Evolutionary conservation across 1,284 basidiomycete species (phyloP).

Genomic region (Marasmius oreades): DNA sequence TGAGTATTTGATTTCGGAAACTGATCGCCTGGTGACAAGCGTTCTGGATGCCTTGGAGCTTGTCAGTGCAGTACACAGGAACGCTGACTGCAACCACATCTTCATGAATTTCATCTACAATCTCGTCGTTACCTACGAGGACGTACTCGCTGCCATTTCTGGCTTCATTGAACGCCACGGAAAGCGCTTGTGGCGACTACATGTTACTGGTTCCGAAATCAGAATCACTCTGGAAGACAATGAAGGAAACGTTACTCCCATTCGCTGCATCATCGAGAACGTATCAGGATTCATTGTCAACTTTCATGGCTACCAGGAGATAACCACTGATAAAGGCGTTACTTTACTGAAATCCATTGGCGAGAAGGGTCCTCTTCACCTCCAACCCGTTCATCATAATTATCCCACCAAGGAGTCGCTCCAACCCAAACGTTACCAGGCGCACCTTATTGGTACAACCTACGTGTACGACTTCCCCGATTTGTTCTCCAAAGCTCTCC

Average conservation of each 20-base stretch:
- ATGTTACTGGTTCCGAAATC: slow-evolving; percentile 97
- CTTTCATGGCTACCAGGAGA: slow-evolving; percentile 99
- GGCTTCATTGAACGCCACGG: slow-evolving; percentile 99
- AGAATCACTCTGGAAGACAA: slow-evolving; percentile 91
- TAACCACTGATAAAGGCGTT: slow-evolving; percentile 91
- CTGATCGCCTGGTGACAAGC: slow-evolving; percentile 92
- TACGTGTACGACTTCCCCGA: slow-evolving; percentile 99
- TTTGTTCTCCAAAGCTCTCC: slow-evolving; percentile 94
- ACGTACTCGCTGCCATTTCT: slow-evolving; percentile 92
- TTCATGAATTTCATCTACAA: slow-evolving; percentile 99
- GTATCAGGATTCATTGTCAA: slow-evolving; percentile 99
- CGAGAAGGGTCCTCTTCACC: slow-evolving; percentile 88
- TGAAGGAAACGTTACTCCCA: slow-evolving; percentile 90
- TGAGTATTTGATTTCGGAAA: slow-evolving; percentile 97
- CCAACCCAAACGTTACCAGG: slow-evolving; percentile 98
- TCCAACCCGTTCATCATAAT: slow-evolving; percentile 88
- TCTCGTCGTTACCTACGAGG: slow-evolving; percentile 92
- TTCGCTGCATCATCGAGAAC: slow-evolving; percentile 98
- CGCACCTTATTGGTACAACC: slow-evolving; percentile 97
- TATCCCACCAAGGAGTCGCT: slow-evolving; percentile 99
- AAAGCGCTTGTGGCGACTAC: slow-evolving; percentile 96
- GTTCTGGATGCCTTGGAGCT: slow-evolving; percentile 95
- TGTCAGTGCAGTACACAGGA: slow-evolving; percentile 81
- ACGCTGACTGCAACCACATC: slow-evolving; percentile 94
- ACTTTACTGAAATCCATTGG: slow-evolving; percentile 96